Base-by-base conservation (phyloP, 2,329 filamentous ascomycete genomes). In the Alternaria viburni region DNA sequence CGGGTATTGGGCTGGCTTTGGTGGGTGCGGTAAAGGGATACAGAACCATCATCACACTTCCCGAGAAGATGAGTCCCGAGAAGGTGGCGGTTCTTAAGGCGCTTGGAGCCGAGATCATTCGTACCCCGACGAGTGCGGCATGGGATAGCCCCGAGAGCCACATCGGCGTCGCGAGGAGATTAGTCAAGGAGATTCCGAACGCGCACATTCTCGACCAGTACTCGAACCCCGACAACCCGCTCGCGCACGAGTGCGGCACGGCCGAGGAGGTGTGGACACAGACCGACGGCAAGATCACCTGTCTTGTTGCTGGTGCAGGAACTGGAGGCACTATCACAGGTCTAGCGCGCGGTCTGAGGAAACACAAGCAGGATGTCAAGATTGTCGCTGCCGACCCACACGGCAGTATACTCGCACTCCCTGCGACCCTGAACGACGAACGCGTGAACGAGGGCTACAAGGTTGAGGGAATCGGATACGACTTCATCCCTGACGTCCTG, bases 1-100 rank as follows among this genome's bases (percentile, higher is more conserved):
- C 96, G 85, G 96, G 96, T 70, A 99, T 99, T 70, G 96, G 96
- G 21, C 86, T 99, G 44, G 96, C 96, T 26, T 89, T 99, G 32
- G 95, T 98, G 17, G 95, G 89, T 61, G 96, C 96, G 15, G 92
- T 99, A 76, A 98, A 97, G 85, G 95, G 94, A 70, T 99, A 98
- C 86, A 95, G 95, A 82, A 96, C 94, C 44, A 98, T 99, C 82
- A 99, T 99, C 81, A 99, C 96, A 11, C 88, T 99, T 49, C 96
- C 96, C 55, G 96, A 99, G 84, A 99, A 99, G 86, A 99, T 99
- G 96, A 97, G 93, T 1, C 92, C 93, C 51, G 96, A 99, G 83
- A 99, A 99, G 83, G 96, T 99, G 43, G 91, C 95, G 3, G 96
- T 99, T 26, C 87, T 99, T 66, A 92, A 93, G 73, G 95, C 96